Conservation (phyloP, 2,329 filamentous ascomycete species). For the Xylariales sp. region DNA sequence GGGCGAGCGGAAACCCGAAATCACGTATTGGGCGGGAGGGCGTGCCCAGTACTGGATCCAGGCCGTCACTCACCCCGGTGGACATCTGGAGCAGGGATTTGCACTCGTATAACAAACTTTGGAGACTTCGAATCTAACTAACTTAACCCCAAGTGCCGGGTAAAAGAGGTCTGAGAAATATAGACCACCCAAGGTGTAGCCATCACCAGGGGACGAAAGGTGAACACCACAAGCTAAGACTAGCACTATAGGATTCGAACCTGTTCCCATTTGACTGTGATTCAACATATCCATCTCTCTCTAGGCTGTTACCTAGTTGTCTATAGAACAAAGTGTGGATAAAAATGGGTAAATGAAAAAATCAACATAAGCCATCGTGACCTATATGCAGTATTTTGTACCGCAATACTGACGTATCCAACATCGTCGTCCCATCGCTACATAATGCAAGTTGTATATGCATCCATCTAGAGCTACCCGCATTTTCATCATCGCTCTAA, state of each 20-base stretch:
- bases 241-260: no score
- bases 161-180: not conserved
- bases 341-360: not conserved
- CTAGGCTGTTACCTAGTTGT: no score
- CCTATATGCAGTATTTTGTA: conserved; percentile 1
- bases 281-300: no score
- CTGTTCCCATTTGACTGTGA: no score
- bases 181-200: no score
- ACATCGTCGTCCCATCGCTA: conserved; percentile 9
- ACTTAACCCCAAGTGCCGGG: not conserved
- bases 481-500: not conserved
- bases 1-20: conserved; percentile 26
- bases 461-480: not conserved
- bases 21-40: not conserved
- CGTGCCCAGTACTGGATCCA: not conserved
- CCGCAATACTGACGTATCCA: not conserved
- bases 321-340: not conserved
- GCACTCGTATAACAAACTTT: not conserved
- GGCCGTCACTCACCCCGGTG: not conserved
- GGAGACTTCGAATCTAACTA: not conserved
- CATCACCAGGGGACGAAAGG: no score
- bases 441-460: conserved; percentile 5
- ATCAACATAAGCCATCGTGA: conserved; percentile 12
- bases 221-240: no score
- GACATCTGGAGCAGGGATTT: not conserved